These are phyloP conservation scores for Wallacemonas rigidus DNA, from an alignment of 208 protist genomes.

Conservation along the genomic window DNA sequence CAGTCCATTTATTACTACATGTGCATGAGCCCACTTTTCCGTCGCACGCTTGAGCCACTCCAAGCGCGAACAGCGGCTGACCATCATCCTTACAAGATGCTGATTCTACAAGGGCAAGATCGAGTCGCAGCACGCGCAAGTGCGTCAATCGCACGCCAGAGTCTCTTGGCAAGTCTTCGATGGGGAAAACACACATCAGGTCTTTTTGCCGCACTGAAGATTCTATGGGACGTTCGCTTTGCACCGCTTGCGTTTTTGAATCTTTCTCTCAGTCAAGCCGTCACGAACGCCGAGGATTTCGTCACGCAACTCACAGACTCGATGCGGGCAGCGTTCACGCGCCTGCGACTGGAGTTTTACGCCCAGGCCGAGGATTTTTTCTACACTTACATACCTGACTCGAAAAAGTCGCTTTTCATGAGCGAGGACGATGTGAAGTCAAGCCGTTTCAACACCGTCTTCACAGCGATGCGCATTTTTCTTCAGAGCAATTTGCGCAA, in stretches of 20 bases:
- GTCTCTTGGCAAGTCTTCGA: conserved; percentile 40
- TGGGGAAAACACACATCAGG: conserved; percentile 51
- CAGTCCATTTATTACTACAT: conserved; percentile 84
- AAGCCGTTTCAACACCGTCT: conserved; percentile 59
- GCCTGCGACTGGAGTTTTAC: conserved; percentile 86
- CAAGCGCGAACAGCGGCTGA: conserved; percentile 37
- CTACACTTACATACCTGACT: conserved; percentile 43
- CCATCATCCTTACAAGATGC: not conserved
- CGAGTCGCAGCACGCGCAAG: conserved; percentile 9
- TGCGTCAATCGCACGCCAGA: conserved; percentile 37
- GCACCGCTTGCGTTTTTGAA: conserved; percentile 58
- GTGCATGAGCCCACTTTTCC: conserved; percentile 64
- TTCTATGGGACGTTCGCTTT: conserved; percentile 65
- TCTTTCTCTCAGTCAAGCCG: conserved; percentile 30
- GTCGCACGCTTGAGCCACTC: conserved; percentile 64
- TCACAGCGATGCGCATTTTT: conserved; percentile 76
- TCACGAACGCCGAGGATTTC: conserved; percentile 57
- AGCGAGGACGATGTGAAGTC: conserved; percentile 35
- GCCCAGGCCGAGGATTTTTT: conserved; percentile 76
- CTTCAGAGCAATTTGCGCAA: conserved; percentile 57
- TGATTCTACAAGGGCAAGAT: not conserved
- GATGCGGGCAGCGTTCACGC: conserved; percentile 65
- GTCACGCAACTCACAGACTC: conserved; percentile 49
- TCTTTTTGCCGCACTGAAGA: conserved; percentile 65
- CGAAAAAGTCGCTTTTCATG: conserved; percentile 40